Percentiles rank a stretch among this genome's conserved stretches.
Conservation (phyloP, 768 basidiomycete species). For the Boletellus ananiceps region DNA sequence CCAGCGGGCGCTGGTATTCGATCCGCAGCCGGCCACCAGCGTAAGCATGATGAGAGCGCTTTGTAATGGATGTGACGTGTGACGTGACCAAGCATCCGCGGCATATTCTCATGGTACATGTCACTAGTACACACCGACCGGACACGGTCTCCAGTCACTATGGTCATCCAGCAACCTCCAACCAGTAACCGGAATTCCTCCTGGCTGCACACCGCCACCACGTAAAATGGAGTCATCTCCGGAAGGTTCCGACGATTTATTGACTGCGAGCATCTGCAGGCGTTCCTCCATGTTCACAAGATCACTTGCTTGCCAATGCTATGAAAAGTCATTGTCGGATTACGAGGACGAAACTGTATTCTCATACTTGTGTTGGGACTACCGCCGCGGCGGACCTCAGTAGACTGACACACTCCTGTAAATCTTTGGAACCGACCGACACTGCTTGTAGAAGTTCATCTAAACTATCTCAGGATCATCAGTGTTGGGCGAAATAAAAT, state of each 20-base stretch:
- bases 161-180: conserved; percentile 49
- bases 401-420: conserved; percentile 19
- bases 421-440: conserved; percentile 14
- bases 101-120: background rate
- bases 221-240: background rate
- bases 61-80: conserved; percentile 19
- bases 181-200: conserved; percentile 30
- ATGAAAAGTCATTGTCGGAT: conserved; percentile 1
- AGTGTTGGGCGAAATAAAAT: background rate
- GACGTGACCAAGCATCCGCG: conserved; percentile 10
- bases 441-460: conserved; percentile 17
- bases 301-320: conserved; percentile 51
- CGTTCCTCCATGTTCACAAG: conserved; percentile 55
- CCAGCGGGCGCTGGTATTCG: too few species aligned
- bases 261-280: conserved; percentile 35
- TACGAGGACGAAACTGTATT: background rate
- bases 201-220: background rate
- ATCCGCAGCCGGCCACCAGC: background rate
- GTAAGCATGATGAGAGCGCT: conserved; percentile 7
- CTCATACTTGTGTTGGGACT: conserved; percentile 17
- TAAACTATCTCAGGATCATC: conserved; percentile 18
- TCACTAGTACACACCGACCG: conserved; percentile 53
- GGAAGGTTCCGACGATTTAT: background rate
- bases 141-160: conserved; percentile 57
- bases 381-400: conserved; percentile 6